Base-by-base conservation (phyloP, 768 basidiomycete species). In the Termitomyces sp. region DNA sequence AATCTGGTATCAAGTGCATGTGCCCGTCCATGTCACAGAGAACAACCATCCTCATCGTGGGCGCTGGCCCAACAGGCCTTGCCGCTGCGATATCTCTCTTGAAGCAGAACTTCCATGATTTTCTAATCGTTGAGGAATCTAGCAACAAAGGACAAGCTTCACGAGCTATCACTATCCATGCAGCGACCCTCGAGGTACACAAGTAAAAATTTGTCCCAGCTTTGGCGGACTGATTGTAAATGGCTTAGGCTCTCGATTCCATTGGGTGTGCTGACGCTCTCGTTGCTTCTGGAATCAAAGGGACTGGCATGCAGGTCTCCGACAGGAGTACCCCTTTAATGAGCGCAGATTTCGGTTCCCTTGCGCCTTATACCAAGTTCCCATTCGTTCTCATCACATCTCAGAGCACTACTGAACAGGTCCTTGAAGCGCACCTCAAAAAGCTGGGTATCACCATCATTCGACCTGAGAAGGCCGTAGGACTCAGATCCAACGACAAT, bases 161-260 rank as follows among this genome's bases (percentile, higher is more conserved):
- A 10, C 74, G 80, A 18, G 79, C 82, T 0, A 54, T 76, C 4
- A 68, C 73, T 1, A 61, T 82, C 27, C 81, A 83, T 57, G 76
- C 82, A 32, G 74, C 78, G 31, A 82, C 82, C 10, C 67, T 83
- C 15, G 82, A 82, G 67, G 80, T 77, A 56, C 65, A 39, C 18
- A 32, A 18, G n/a, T n/a, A n/a, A 16, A 16, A 48, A 18, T 52
- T 25, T 35, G 7, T 29, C 41, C 32, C 6, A 39, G 40, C 15
- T 1, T 53, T 18, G 6, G 22, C 12, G 33, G 53, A 9, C 7
- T 44, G n/a, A 40, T 54, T 56, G 38, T 9, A 57, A 11, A 27
- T 29, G 39, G 27, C 36, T 49, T 22, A 83, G 82, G 74, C 74
- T 0, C 63, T 83, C 9, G 73, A 82, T 32, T 67, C 65, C 18